These are phyloP conservation scores for Geum urbanum DNA, from an alignment of 306 rosid species.

Conservation along the genomic window DNA sequence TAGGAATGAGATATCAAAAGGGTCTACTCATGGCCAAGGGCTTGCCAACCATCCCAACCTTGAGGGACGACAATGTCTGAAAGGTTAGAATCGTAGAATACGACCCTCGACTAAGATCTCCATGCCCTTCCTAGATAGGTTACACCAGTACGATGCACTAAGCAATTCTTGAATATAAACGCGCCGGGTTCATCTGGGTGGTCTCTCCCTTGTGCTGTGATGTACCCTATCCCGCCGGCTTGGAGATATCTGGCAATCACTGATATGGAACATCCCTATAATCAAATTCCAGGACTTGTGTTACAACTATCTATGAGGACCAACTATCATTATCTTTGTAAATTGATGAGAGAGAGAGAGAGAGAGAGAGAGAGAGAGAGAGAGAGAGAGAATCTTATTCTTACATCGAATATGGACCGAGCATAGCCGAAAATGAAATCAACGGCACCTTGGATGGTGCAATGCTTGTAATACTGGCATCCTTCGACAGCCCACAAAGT, in stretches of 20 bases:
- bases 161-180: slow-evolving; percentile 63
- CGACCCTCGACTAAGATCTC: slow-evolving; percentile 65
- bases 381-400: neutral
- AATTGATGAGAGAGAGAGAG: no score
- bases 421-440: slow-evolving; percentile 81
- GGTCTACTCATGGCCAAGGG: slow-evolving; percentile 36
- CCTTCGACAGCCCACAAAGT: slow-evolving; percentile 79
- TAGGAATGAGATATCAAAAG: neutral
- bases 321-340: no score
- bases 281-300: no score
- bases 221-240: slow-evolving; percentile 34
- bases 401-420: slow-evolving; percentile 69
- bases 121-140: slow-evolving; percentile 77
- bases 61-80: slow-evolving; percentile 39
- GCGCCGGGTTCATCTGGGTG: slow-evolving; percentile 43
- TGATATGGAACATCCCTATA: slow-evolving; percentile 51
- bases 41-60: slow-evolving; percentile 63
- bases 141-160: slow-evolving; percentile 48
- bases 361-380: no score
- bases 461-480: slow-evolving; percentile 56
- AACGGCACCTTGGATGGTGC: slow-evolving; percentile 73
- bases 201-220: slow-evolving; percentile 79
- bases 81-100: slow-evolving; percentile 50
- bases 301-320: no score
- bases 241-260: slow-evolving; percentile 38